Percentiles rank a stretch among this genome's conserved stretches.
Evolutionary conservation across 148 eudicot genomes (phyloP).

Genomic region (Vaccinium vitisidaea): DNA sequence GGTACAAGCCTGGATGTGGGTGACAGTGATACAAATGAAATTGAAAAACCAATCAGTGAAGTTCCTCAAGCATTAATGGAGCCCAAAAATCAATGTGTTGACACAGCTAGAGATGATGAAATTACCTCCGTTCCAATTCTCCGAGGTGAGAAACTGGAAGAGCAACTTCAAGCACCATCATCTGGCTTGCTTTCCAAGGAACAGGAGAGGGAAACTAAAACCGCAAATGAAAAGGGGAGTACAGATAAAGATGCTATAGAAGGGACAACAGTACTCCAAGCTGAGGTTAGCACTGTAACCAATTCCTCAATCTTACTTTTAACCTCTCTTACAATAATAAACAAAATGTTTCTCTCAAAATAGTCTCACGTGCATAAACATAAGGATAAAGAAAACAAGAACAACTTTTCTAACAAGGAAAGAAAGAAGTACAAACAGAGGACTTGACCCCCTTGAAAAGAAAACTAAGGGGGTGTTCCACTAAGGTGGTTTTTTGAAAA

Average conservation of each 20-base stretch:
- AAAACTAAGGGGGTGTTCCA: no score
- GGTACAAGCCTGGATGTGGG: background rate
- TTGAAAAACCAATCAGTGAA: conserved; percentile 6
- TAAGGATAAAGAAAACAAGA: background rate
- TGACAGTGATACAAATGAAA: background rate
- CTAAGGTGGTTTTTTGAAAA: no score
- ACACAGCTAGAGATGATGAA: background rate
- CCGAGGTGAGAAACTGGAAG: conserved; percentile 8
- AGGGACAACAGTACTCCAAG: background rate
- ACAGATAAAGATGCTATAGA: background rate
- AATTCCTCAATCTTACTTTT: background rate
- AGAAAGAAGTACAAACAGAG: background rate
- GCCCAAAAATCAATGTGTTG: conserved; percentile 7
- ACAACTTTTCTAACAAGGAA: background rate
- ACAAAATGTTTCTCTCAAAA: background rate
- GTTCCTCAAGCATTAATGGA: conserved; percentile 2
- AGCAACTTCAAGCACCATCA: conserved; percentile 11
- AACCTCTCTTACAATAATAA: background rate
- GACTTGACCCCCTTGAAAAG: background rate
- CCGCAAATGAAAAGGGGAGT: background rate
- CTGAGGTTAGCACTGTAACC: background rate
- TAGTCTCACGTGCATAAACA: background rate
- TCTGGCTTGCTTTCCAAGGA: background rate
- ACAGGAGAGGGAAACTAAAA: conserved; percentile 10
- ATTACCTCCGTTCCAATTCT: background rate